Conservation (phyloP, 2,329 filamentous ascomycete species). For the Elsinoe australis region DNA sequence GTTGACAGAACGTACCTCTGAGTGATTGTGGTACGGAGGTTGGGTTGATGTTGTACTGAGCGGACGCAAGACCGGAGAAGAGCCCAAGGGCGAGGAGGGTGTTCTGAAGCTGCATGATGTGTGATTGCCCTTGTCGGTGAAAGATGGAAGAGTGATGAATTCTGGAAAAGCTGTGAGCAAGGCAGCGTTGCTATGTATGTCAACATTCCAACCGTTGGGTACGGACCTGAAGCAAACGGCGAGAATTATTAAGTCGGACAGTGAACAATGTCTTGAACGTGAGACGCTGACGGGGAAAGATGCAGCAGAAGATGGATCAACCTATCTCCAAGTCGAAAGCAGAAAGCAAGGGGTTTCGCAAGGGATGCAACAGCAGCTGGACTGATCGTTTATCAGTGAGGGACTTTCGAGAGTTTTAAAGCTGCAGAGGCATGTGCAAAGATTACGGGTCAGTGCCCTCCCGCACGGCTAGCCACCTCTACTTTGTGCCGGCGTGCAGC, state of each 20-base stretch:
- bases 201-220: conserved; percentile 13
- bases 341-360: neutral
- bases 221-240: conserved; percentile 14
- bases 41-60: conserved; percentile 56
- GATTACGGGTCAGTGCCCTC: conserved; percentile 11
- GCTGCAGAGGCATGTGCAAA: conserved; percentile 6
- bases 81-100: conserved; percentile 44
- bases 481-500: neutral
- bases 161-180: conserved; percentile 1
- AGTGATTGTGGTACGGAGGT: conserved; percentile 46
- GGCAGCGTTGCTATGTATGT: conserved; percentile 17
- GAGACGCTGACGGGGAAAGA: conserved; percentile 2
- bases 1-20: conserved; percentile 43
- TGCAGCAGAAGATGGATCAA: neutral
- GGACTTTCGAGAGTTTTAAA: conserved; percentile 12
- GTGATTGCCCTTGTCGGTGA: neutral
- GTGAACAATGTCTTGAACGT: conserved; percentile 11
- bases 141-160: conserved; percentile 2
- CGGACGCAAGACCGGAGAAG: conserved; percentile 47
- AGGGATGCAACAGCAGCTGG: neutral
- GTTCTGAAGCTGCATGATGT: conserved; percentile 38
- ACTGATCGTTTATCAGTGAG: neutral
- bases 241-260: conserved; percentile 14
- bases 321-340: neutral
- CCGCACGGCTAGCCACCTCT: conserved; percentile 9